Base-by-base conservation (phyloP, 2,329 filamentous ascomycete genomes). In the Dactylellina leptospora region DNA sequence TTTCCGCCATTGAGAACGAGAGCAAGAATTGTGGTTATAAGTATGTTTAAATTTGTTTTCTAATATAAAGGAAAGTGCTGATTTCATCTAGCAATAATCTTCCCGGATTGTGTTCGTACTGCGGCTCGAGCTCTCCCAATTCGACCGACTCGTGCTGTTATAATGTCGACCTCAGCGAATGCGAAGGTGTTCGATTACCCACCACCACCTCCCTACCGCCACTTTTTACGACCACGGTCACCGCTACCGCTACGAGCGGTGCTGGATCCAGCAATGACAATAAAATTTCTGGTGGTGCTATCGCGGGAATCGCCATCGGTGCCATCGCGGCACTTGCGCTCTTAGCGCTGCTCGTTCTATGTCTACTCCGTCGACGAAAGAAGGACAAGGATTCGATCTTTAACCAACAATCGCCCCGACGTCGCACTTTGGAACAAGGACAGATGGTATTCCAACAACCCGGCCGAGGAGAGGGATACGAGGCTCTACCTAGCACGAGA, bases 101-200 rank as follows among this genome's bases (percentile, higher is more conserved):
- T 5, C 81, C 84, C 60, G 92, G 93, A 1, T 84, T 99, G 33
- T 99, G 95, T 82, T 87, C 88, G 3, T 97, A 95, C 80, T 99
- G 95, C 80, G 85, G 86, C 42, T 84, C 87, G 4, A 93, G 90
- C 76, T 92, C 93, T 25, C 86, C 88, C 74, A 97, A 97, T 80
- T 90, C 92, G 8, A 97, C 93, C 54, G 93, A 97, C 79, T 96
- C 93, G 2, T 99, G 95, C 82, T 99, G 95, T 80, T 89, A 92
- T 77, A 92, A 87, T 76, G 88, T 93, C 3, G 88, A 89, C n/a
- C 85, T 91, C 68, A 81, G 82, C 23, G 86, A 88, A 74, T 99
- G 95, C 79, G 81, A 85, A 53, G 86, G 86, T 54, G 90, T 99
- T n/a, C 83, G 85, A 23, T 82, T 99, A 4, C 95, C 95, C 0